Percentiles rank a stretch among this genome's conserved stretches.
Evolutionary conservation across 768 basidiomycete genomes (phyloP).

Genomic region (Suillus fuscotomentosus): DNA sequence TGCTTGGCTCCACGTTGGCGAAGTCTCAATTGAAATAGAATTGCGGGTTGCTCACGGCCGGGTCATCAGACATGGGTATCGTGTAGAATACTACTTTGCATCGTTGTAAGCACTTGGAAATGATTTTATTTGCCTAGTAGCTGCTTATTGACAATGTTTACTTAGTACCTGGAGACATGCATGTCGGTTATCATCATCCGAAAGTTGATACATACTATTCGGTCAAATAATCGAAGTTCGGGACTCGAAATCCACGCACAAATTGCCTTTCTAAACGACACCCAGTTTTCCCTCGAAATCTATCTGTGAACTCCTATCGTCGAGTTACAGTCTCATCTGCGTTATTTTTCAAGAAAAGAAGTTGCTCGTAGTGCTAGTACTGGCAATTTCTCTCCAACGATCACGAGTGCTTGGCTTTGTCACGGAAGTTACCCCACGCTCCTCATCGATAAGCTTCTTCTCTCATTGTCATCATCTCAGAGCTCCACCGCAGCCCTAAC

Average conservation of each 20-base stretch:
- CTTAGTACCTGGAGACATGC: background rate
- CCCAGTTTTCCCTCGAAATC: background rate
- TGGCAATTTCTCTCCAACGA: background rate
- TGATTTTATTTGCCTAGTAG: background rate
- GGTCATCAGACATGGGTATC: background rate
- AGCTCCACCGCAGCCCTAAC: background rate
- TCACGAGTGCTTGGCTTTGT: background rate
- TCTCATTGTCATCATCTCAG: background rate
- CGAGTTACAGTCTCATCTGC: no score
- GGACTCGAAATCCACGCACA: background rate
- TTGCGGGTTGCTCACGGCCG: background rate
- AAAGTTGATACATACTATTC: background rate
- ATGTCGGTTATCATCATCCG: background rate
- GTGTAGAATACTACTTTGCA: background rate
- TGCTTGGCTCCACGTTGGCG: slow-evolving; percentile 7
- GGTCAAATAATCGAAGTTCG: background rate
- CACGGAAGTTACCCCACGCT: background rate
- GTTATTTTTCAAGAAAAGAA: no score
- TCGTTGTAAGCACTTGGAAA: background rate
- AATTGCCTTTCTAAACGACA: background rate
- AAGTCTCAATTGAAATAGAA: background rate
- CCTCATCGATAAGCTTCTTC: background rate
- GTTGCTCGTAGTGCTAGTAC: background rate
- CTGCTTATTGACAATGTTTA: background rate
- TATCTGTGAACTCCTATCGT: background rate